A percentile compares a stretch with the other conserved stretches of the same genome.
Evolutionary conservation across 2,329 filamentous ascomycete species (phyloP).

Genomic region (Didymella lethalis): DNA sequence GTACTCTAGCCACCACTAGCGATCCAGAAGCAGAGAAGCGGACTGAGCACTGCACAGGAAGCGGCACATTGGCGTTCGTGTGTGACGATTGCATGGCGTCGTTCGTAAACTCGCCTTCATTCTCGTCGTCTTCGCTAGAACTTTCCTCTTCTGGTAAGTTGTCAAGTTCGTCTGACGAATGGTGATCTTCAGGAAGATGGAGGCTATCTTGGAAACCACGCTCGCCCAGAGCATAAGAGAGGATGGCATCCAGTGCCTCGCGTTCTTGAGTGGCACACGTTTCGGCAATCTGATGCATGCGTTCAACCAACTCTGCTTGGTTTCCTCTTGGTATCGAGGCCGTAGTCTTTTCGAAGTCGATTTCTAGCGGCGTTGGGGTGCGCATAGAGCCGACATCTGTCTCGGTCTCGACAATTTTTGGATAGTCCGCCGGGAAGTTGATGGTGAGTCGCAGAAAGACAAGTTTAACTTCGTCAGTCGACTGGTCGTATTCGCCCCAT

Average conservation of each 20-base stretch:
- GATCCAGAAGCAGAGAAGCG: slow-evolving; percentile 65
- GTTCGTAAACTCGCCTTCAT: slow-evolving; percentile 58
- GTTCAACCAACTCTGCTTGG: slow-evolving; percentile 57
- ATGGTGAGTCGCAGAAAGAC: slow-evolving; percentile 66
- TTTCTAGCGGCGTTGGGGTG: slow-evolving; percentile 56
- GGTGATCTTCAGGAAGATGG: slow-evolving; percentile 58
- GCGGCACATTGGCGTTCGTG: slow-evolving; percentile 70
- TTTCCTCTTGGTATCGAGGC: slow-evolving; percentile 61
- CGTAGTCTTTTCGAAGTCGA: slow-evolving; percentile 65
- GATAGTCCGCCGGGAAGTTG: slow-evolving; percentile 66
- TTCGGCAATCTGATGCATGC: slow-evolving; percentile 64
- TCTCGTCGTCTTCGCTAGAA: slow-evolving; percentile 83
- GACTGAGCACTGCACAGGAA: slow-evolving; percentile 66
- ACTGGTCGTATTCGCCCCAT: slow-evolving; percentile 59
- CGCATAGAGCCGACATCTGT: slow-evolving; percentile 38
- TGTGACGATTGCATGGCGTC: slow-evolving; percentile 62
- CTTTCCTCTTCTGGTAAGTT: slow-evolving; percentile 68
- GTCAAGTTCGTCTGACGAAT: slow-evolving; percentile 57
- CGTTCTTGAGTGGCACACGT: slow-evolving; percentile 61
- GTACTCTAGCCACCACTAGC: slow-evolving; percentile 58
- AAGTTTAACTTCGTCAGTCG: slow-evolving; percentile 48
- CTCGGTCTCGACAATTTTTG: slow-evolving; percentile 55
- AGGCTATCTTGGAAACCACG: slow-evolving; percentile 66
- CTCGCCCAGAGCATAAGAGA: slow-evolving; percentile 68
- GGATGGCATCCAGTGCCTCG: slow-evolving; percentile 67